Evolutionary conservation across 2,329 filamentous ascomycete species (phyloP).

Genomic region (Macrophomina pseudophaseolina): DNA sequence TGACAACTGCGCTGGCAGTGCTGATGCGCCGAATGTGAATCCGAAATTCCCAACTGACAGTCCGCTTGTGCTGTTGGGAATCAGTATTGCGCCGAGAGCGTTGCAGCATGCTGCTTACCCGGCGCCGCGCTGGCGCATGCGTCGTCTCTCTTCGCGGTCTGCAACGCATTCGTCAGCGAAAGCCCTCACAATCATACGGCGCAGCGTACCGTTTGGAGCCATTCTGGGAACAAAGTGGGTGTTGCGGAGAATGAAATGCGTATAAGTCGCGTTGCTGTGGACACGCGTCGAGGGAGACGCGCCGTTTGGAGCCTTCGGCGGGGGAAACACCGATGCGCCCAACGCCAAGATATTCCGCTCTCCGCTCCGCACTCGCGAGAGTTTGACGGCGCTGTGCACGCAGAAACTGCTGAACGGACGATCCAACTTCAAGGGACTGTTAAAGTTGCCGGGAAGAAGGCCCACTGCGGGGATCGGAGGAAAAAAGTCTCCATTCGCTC

Average conservation of each 20-base stretch:
- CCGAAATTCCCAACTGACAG: slow-evolving; percentile 56
- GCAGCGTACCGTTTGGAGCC: slow-evolving; percentile 17
- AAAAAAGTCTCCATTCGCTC: too few species aligned
- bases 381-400: background rate
- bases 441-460: too few species aligned
- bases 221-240: background rate
- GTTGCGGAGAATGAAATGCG: background rate
- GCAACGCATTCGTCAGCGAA: slow-evolving; percentile 14
- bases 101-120: slow-evolving; percentile 49
- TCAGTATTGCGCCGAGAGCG: background rate
- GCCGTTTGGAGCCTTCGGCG: slow-evolving; percentile 23
- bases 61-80: slow-evolving; percentile 50
- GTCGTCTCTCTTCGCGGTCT: slow-evolving; percentile 60
- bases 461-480: too few species aligned
- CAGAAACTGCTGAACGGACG: background rate
- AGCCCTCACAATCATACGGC: too few species aligned
- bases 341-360: background rate
- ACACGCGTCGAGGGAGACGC: slow-evolving; percentile 23
- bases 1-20: slow-evolving; percentile 34
- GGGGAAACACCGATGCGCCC: background rate
- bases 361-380: background rate
- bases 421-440: too few species aligned
- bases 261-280: background rate
- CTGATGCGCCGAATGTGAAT: slow-evolving; percentile 52
- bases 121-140: slow-evolving; percentile 63